Base-by-base conservation (phyloP, 441 rosid genomes). In the Brassica hybrid region DNA sequence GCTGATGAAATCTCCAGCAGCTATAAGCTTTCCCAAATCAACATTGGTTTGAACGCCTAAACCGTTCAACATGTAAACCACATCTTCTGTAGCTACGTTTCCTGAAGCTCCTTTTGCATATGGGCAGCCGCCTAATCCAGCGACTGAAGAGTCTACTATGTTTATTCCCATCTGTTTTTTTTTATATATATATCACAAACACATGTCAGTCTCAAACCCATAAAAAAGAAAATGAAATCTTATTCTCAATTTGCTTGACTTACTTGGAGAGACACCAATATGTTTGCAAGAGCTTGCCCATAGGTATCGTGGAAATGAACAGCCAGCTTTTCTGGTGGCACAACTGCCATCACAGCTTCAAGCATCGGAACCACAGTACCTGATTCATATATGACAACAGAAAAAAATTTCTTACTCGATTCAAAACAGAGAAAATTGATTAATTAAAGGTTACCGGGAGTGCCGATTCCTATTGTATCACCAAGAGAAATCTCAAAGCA, bases 231-330 rank as follows among this genome's bases (percentile, higher is more conserved):
- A 27, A 27, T 27, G 32, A 21, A 21, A 21, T 21, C 23, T 21
- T 21, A 21, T 21, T 21, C 21, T 19, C 23, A 21, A 21, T 21
- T 27, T 27, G 32, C 32, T 27, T 27, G 65, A 52, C 86, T 80
- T 84, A 93, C 99, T 82, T 93, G 98, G 76, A 95, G 98, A 71
- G 98, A 90, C 16, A 89, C 81, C 73, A 93, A 80, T 57, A 95
- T 95, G 60, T 95, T 95, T 56, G 98, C 79, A 76, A 93, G 98
- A 79, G 98, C 90, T 82, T 95, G 99, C 61, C 99, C 99, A 10
- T 93, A 95, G 12, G 99, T 95, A 77, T 95, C 99, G 57, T 95
- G 99, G 85, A 95, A 93, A 84, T 95, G 98, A 80, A 95, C 94
- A 45, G 97, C 95, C 41, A 95, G 88, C 83, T 89, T 95, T 52